Conservation (phyloP, 1,284 basidiomycete genomes). For the Marasmius tenuissimus region DNA sequence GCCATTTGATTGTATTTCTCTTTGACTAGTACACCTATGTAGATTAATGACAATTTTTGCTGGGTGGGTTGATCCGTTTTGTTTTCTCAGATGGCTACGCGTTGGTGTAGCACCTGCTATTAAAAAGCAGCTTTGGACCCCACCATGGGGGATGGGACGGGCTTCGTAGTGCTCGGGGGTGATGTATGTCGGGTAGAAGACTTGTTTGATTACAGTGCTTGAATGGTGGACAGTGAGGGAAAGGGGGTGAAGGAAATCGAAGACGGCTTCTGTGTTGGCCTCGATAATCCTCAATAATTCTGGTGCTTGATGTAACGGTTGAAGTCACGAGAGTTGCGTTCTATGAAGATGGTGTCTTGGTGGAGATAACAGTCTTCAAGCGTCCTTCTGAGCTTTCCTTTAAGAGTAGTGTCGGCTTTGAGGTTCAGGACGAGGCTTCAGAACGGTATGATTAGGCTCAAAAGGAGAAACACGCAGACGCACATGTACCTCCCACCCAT, state of each 20-base stretch:
- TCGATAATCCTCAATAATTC: no score
- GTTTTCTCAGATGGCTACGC: no score
- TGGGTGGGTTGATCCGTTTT: no score
- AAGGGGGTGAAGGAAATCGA: constrained; percentile 71
- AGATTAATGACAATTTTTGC: no score
- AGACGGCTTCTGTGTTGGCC: constrained; percentile 80
- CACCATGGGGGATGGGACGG: constrained; percentile 50
- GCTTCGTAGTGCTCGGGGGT: constrained; percentile 74
- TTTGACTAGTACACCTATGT: no score
- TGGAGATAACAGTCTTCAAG: constrained; percentile 91
- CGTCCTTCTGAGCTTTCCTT: constrained; percentile 51
- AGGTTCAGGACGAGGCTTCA: constrained; percentile 86
- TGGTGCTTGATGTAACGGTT: constrained; percentile 69
- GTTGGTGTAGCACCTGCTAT: constrained; percentile 95
- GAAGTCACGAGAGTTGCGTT: constrained; percentile 97
- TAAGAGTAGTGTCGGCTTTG: constrained; percentile 65
- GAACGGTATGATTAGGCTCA: background rate
- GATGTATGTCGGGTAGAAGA: constrained; percentile 89
- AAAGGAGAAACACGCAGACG: constrained; percentile 24
- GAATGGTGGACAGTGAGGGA: constrained; percentile 45
- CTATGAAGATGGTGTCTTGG: constrained; percentile 96
- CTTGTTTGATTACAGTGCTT: constrained; percentile 68
- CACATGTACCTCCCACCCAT: constrained; percentile 99
- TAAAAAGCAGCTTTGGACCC: no score
- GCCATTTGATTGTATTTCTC: no score